Conservation (phyloP, 192 early-diverging fungal genomes). For the Geranomyces michiganensis region DNA sequence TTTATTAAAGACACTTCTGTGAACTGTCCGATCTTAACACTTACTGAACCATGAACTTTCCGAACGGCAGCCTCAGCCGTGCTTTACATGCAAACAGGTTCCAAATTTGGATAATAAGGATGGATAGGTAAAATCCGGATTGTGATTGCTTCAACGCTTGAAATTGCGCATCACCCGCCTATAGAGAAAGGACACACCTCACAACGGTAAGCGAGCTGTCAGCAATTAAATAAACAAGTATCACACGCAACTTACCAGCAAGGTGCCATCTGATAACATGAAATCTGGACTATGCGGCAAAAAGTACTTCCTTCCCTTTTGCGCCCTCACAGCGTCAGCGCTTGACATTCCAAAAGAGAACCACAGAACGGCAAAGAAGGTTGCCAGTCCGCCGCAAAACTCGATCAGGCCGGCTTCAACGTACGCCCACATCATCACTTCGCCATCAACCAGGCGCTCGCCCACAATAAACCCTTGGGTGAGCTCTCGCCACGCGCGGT, state of each 20-base stretch:
- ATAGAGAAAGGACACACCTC: background rate
- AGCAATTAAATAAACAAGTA: no score
- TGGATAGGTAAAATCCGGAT: conserved; percentile 72
- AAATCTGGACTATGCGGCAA: conserved; percentile 48
- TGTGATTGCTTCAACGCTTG: conserved; percentile 78
- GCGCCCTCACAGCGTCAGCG: conserved; percentile 50
- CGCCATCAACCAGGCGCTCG: conserved; percentile 86
- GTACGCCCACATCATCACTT: conserved; percentile 85
- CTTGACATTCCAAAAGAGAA: conserved; percentile 67
- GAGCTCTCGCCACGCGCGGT: conserved; percentile 34
- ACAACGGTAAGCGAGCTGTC: background rate
- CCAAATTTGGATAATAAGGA: conserved; percentile 89
- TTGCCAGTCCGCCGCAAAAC: conserved; percentile 61
- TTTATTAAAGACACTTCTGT: no score
- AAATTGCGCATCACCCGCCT: conserved; percentile 59
- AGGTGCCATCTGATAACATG: conserved; percentile 30
- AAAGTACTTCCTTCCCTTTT: conserved; percentile 47
- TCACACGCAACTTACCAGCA: conserved; percentile 35
- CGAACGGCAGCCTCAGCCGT: conserved; percentile 74
- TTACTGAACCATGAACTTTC: conserved; percentile 80
- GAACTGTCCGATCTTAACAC: conserved; percentile 14
- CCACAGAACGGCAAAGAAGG: conserved; percentile 84
- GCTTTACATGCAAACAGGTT: conserved; percentile 95
- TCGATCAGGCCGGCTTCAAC: conserved; percentile 86
- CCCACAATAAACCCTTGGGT: conserved; percentile 47